These are phyloP conservation scores for Alternaria conjuncta DNA, from an alignment of 2,329 filamentous ascomycete genomes.

Conservation along the genomic window DNA sequence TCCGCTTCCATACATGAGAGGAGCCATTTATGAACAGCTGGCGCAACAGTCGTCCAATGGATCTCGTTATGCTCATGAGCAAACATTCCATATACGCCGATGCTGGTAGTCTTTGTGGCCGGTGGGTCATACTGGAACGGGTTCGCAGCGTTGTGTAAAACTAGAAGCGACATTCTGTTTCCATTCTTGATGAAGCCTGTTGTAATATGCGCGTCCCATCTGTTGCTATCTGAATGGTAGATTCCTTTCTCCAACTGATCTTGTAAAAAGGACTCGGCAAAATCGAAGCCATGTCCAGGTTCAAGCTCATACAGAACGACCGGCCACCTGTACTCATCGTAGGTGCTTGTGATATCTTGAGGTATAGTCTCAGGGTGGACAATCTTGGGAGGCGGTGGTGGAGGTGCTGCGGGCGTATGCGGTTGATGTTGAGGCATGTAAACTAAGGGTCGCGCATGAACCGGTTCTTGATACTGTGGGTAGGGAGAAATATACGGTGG, in stretches of 20 bases:
- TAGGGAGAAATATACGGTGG: background rate
- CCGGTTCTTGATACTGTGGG: background rate
- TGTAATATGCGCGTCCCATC: slow-evolving; percentile 22
- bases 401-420: background rate
- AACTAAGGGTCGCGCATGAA: background rate
- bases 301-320: slow-evolving; percentile 28
- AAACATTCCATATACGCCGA: slow-evolving; percentile 33
- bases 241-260: slow-evolving; percentile 11
- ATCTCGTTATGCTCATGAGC: slow-evolving; percentile 26
- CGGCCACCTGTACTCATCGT: slow-evolving; percentile 33
- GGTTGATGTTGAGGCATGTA: background rate
- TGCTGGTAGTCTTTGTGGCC: slow-evolving; percentile 18
- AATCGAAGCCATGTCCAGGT: slow-evolving; percentile 9
- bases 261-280: slow-evolving; percentile 19
- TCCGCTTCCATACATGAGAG: background rate
- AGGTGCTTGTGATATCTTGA: slow-evolving; percentile 25
- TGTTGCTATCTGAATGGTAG: slow-evolving; percentile 8
- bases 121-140: slow-evolving; percentile 16
- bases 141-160: slow-evolving; percentile 35
- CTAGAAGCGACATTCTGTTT: slow-evolving; percentile 25
- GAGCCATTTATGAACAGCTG: slow-evolving; percentile 8
- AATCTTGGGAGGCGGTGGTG: background rate
- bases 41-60: slow-evolving; percentile 33
- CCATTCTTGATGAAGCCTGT: slow-evolving; percentile 35
- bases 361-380: background rate